Conservation (phyloP, 2,329 filamentous ascomycete species). For the Fusarium sp. region DNA sequence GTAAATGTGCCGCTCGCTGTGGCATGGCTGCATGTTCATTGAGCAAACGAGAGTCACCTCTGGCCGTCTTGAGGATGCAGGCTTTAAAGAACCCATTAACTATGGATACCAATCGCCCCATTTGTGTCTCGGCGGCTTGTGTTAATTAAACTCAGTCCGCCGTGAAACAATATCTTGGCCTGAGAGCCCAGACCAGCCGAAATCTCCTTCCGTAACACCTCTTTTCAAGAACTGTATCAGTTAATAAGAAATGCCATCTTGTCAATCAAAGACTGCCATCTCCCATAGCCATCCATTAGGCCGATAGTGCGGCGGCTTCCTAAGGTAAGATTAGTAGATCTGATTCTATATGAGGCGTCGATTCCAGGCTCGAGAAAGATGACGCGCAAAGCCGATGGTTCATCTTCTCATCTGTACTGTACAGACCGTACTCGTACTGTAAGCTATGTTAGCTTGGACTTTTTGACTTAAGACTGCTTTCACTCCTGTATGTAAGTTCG, state of each 20-base stretch:
- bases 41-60: not conserved
- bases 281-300: not conserved
- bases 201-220: conserved; percentile 11
- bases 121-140: conserved; percentile 26
- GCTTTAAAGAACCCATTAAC: not conserved
- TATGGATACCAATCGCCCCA: conserved; percentile 2
- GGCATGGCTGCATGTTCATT: not conserved
- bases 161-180: conserved; percentile 18
- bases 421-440: not conserved
- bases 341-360: not conserved
- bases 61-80: not conserved
- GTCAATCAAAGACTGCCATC: not conserved
- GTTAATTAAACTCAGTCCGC: conserved; percentile 9
- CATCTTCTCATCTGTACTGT: not conserved
- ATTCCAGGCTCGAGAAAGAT: not conserved
- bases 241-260: conserved; percentile 15
- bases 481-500: not conserved
- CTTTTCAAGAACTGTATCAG: conserved; percentile 6
- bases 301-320: conserved; percentile 8
- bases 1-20: not conserved
- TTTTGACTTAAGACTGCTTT: conserved; percentile 4
- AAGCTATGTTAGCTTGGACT: conserved; percentile 7
- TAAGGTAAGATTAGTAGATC: conserved; percentile 1
- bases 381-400: not conserved
- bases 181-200: conserved; percentile 3